These are phyloP conservation scores for Colletotrichum sp. DNA, from an alignment of 2,329 filamentous ascomycete species.

Conservation along the genomic window DNA sequence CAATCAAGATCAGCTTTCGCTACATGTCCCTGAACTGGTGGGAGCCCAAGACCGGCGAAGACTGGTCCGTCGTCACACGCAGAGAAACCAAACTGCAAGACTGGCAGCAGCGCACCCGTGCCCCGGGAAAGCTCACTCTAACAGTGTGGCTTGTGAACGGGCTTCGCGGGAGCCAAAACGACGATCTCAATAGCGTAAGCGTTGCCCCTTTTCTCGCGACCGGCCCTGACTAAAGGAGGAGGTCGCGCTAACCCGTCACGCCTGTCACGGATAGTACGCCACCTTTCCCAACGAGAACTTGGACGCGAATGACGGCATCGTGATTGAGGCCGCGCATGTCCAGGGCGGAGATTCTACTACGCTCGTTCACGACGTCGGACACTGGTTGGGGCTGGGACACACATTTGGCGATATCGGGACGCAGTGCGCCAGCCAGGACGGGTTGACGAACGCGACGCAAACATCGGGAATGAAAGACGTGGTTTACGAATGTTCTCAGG, in stretches of 20 bases:
- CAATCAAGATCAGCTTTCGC: slow-evolving; percentile 12
- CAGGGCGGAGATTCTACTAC: slow-evolving; percentile 24
- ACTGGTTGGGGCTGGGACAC: slow-evolving; percentile 22
- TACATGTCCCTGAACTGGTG: slow-evolving; percentile 15
- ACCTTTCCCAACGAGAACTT: slow-evolving; percentile 14
- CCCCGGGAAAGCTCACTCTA: not conserved
- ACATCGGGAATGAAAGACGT: slow-evolving; percentile 18
- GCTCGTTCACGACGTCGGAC: slow-evolving; percentile 29
- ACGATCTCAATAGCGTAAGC: slow-evolving; percentile 10
- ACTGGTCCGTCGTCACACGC: not conserved
- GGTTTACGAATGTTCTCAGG: slow-evolving; percentile 22
- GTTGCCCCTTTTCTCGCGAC: not conserved
- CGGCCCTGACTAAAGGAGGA: not conserved
- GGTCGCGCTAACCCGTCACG: not conserved
- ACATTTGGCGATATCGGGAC: slow-evolving; percentile 11
- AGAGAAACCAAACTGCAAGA: slow-evolving; percentile 1
- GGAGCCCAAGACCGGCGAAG: slow-evolving; percentile 8
- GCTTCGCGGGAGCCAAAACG: not conserved
- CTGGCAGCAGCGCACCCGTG: slow-evolving; percentile 1
- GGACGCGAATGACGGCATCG: slow-evolving; percentile 8
- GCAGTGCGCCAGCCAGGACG: slow-evolving; percentile 19
- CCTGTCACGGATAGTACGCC: not conserved
- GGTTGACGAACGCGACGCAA: slow-evolving; percentile 23
- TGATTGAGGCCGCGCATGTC: slow-evolving; percentile 7
- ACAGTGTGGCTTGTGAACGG: slow-evolving; percentile 14